Evolutionary conservation across 371 early-diverging fungal species (phyloP), one percentile per base, ranked within the genome.

Genomic region (Fennellomyces sp.): DNA sequence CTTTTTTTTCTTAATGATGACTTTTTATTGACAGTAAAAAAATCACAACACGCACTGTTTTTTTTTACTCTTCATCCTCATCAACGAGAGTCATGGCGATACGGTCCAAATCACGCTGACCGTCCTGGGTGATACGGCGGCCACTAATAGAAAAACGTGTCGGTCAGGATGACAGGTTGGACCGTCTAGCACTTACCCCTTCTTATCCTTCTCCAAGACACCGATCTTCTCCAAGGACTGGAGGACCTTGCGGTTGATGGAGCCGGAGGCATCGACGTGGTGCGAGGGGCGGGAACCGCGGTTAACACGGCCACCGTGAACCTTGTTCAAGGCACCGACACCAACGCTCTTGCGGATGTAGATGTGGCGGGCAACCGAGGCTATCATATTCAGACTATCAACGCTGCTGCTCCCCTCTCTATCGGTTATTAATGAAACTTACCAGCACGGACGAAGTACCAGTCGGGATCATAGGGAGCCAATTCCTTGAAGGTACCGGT

Each of bases 361-460:
- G 84, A 97, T 88, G 88, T 97, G 96, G 66, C 98, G 95, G 70
- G 97, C 98, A 72, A 97, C 89, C 59, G 96, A 86, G 59, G 99
- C 98, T 92, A n/a, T n/a, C n/a, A n/a, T n/a, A n/a, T n/a, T n/a
- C n/a, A n/a, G n/a, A n/a, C 28, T 11, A 29, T 30, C 19, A 42
- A 29, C 13, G 26, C 25, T 29, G 5, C 23, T 57, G n/a, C n/a
- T n/a, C n/a, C n/a, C n/a, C n/a, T n/a, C n/a, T n/a, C n/a, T n/a
- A n/a, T n/a, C n/a, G n/a, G 13, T 48, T 15, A 38, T 41, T 21
- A 36, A n/a, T 23, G 19, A n/a, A n/a, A n/a, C n/a, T 64, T 82
- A 92, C 93, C 95, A 64, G 95, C 96, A 73, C 97, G 95, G 67
- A 95, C 81, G 86, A 94, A 99, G 93, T 88, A 99, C 98, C 98